A percentile compares a stretch with the other conserved stretches of the same genome.
Evolutionary conservation across 352 stramenopile species (phyloP).

Genomic region (Pythium aquatile): DNA sequence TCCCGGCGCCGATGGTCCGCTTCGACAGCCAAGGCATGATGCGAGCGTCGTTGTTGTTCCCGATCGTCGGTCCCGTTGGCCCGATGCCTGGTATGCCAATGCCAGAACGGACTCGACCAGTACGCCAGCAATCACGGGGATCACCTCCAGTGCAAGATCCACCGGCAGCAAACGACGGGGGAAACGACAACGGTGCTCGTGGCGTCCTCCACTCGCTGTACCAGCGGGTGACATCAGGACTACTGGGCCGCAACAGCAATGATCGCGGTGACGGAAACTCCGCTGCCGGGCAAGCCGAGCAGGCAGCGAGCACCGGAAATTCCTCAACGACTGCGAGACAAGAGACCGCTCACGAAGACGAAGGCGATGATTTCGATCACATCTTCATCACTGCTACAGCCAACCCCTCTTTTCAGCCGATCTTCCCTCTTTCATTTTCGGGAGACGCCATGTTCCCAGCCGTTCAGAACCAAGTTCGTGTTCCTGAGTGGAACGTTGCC

Average conservation of each 20-base stretch:
- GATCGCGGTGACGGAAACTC: background rate
- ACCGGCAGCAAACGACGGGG: background rate
- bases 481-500: slow-evolving; percentile 27
- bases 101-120: background rate
- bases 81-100: slow-evolving; percentile 1
- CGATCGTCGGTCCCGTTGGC: slow-evolving; percentile 11
- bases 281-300: background rate
- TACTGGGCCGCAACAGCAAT: slow-evolving; percentile 19
- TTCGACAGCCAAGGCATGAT: slow-evolving; percentile 24
- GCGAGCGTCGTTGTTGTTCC: slow-evolving; percentile 26
- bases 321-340: background rate
- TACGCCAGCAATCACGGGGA: slow-evolving; percentile 16
- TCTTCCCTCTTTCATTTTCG: slow-evolving; percentile 27
- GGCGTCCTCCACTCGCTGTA: slow-evolving; percentile 24
- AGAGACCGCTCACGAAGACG: background rate
- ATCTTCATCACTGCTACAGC: slow-evolving; percentile 18
- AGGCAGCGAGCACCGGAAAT: background rate
- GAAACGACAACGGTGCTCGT: background rate
- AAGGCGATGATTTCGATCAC: slow-evolving; percentile 6
- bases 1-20: slow-evolving; percentile 19
- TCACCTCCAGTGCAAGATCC: background rate
- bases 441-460: slow-evolving; percentile 9
- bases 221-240: slow-evolving; percentile 24
- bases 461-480: background rate
- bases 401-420: slow-evolving; percentile 10